Evolutionary conservation across 1,139 yeast species (phyloP).

Genomic region (Protomyces macrosporus): DNA sequence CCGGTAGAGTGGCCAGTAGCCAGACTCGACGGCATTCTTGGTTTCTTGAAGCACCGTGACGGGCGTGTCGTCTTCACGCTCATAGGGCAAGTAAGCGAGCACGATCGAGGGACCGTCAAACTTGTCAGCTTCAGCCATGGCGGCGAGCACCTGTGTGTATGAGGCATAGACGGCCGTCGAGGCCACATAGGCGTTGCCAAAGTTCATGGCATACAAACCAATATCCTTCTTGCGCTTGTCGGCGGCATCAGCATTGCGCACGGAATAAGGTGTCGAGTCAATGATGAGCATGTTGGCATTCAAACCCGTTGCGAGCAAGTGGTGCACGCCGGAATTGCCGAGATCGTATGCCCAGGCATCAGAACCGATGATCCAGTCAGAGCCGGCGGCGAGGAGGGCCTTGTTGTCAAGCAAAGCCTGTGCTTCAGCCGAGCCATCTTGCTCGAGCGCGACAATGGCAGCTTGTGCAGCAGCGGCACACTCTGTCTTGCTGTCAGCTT

Average conservation of each 20-base stretch:
- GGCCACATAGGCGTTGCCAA: constrained; percentile 85
- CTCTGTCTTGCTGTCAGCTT: constrained; percentile 32
- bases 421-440: constrained; percentile 45
- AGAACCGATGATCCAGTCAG: constrained; percentile 85
- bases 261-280: constrained; percentile 80
- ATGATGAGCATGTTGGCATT: constrained; percentile 80
- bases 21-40: constrained; percentile 82
- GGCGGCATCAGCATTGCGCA: constrained; percentile 35
- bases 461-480: constrained; percentile 16
- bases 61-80: constrained; percentile 61
- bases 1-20: constrained; percentile 93
- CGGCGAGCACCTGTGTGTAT: constrained; percentile 85
- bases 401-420: constrained; percentile 46
- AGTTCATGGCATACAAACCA: constrained; percentile 93
- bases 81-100: constrained; percentile 81
- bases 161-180: constrained; percentile 92
- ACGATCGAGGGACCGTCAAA: constrained; percentile 88
- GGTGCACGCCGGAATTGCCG: constrained; percentile 89
- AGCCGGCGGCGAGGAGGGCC: constrained; percentile 46
- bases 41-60: constrained; percentile 77
- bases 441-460: constrained; percentile 45
- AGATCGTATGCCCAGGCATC: constrained; percentile 94
- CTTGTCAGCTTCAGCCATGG: constrained; percentile 79
- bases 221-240: constrained; percentile 73
- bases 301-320: constrained; percentile 66